Evolutionary conservation across 345 rosid species (phyloP), one percentile per base, ranked within the genome.

Genomic region (Eucalyptus pauciflora): DNA sequence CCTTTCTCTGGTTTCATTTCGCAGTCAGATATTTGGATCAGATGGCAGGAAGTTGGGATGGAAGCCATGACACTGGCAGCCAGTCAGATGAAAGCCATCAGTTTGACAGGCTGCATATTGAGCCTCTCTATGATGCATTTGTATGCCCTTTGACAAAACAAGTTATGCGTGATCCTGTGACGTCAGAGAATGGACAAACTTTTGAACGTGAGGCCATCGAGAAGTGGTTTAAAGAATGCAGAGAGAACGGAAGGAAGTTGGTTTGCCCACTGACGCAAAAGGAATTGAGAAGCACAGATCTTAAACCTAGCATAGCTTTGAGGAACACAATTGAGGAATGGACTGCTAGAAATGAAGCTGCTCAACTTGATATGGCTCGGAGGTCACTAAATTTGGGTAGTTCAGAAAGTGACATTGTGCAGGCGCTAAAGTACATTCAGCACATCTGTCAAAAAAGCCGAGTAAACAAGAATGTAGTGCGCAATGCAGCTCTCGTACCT

Each of bases 201-300:
- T 98, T 96, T 88, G 99, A 98, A 88, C 98, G 99, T 58, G 96
- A 93, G 90, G 99, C 99, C 6, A 94, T 97, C 18, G 99, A 96
- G 92, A 95, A 91, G 76, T 96, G 98, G 99, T 96, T 98, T 90
- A 92, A 91, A 86, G 97, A 95, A 91, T 96, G 99, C 91, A 92
- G 83, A 48, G 95, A 95, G 79, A 95, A 88, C 33, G 97, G 97
- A 27, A 94, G 88, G 87, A 94, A 91, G 89, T 46, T 92, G n/a
- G 93, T 91, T 67, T 98, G 99, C 92, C 99, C 99, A 22, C 86
- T 95, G 91, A 96, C 99, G 16, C 93, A 89, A 20, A 92, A 94
- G 90, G 95, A 95, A 92, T 90, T 97, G 33, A 96, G 91, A 90
- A 89, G 93, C 49, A 88, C 94, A 0, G 97, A 98, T 54, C 87